phyloP scores from a whole-genome alignment of 495 filamentous ascomycete species.

The Friedmanniomyces simplex region DNA sequence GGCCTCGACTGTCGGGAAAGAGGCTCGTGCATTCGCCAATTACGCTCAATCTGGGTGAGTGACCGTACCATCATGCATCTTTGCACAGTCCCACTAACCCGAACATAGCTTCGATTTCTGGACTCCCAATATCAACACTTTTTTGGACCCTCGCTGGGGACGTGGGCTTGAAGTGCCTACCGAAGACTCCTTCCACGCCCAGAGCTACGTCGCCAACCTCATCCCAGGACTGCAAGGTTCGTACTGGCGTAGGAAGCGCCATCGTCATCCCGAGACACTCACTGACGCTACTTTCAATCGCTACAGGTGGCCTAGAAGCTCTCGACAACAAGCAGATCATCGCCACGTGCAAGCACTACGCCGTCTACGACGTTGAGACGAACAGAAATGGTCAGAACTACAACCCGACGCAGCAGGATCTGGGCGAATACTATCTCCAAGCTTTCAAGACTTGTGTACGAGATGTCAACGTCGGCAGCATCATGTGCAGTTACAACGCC shows the following conservation, averaged over 20 bases:
- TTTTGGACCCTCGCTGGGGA: conserved; percentile 51
- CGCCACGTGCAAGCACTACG: conserved; percentile 16
- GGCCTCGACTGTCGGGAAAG: conserved; percentile 47
- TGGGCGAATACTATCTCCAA: conserved; percentile 16
- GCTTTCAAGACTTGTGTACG: conserved; percentile 16
- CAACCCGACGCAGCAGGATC: conserved; percentile 18
- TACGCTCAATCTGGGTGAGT: conserved; percentile 39
- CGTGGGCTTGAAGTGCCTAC: conserved; percentile 35
- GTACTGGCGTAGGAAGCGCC: conserved; percentile 13
- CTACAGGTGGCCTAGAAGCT: not conserved
- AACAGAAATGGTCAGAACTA: conserved; percentile 29
- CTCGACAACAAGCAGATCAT: conserved; percentile 9
- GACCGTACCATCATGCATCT: not conserved
- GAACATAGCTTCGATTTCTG: not conserved
- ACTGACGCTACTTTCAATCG: too few relatives aligned
- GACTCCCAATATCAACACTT: conserved; percentile 57
- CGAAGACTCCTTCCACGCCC: conserved; percentile 48
- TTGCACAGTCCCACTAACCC: not conserved
- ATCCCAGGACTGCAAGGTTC: conserved; percentile 50
- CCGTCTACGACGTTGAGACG: conserved; percentile 45
- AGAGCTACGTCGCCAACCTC: conserved; percentile 47
- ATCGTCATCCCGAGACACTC: too few relatives aligned
- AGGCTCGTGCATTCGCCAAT: conserved; percentile 61
- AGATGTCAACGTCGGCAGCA: conserved; percentile 10
- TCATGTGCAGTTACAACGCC: conserved; percentile 22